Evolutionary conservation across 441 rosid genomes (phyloP), one percentile per base, ranked within the genome.

Genomic region (Brassica hybrid): DNA sequence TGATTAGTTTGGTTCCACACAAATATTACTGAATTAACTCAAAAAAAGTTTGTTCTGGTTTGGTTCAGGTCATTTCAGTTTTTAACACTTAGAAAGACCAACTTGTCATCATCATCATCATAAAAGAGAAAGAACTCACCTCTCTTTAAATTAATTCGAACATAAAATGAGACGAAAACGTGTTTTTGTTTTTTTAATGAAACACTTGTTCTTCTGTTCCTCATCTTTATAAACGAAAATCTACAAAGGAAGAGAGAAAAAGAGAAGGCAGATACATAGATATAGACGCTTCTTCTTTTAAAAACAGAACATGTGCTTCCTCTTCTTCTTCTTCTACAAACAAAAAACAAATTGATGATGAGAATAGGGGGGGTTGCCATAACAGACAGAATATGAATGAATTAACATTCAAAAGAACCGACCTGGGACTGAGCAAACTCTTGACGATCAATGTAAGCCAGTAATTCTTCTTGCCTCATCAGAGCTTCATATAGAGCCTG

Each of bases 391-490:
- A 21, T 7, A 7, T n/a, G 38, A 25, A 60, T 25, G 13, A 41
- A 27, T 36, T n/a, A 45, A 52, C 21, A 52, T 52, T 52, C 58
- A 52, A 52, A 14, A 50, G 10, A 36, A 38, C 32, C 32, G 32
- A 96, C 98, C 97, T 84, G 84, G 41, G 65, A 78, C 67, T 83
- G 89, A 74, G 91, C 91, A 79, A 85, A 90, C 80, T 84, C 92
- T 84, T 94, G 96, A 63, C 92, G 78, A 81, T 94, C 98, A 62
- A 94, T 90, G 76, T 91, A 93, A 2, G 94, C 98, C 13, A 93
- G 96, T 78, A 93, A 76, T 68, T 94, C 99, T 75, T 94, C 99
- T 84, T 93, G 99, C 82, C 85, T 91, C 93, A 94, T 93, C 79
- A 87, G 83, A 80, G 98, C 94, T 62, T 94, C 96, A 70, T 90